Base-by-base conservation (phyloP, 2,329 filamentous ascomycete species). In the Lojkania enalia region DNA sequence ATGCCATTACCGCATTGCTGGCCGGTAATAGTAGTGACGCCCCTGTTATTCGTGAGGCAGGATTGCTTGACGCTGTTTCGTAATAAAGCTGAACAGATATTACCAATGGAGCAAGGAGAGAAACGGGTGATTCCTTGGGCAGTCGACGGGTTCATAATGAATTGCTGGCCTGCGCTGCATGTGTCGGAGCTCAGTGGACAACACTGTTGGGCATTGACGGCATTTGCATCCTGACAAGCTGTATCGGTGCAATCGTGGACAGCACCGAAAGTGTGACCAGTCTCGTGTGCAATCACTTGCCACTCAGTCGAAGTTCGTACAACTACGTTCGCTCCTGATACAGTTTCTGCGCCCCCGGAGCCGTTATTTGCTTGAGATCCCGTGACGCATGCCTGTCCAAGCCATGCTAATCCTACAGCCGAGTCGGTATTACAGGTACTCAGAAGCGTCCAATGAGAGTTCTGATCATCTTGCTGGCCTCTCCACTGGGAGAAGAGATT, bases 131-230 rank as follows among this genome's bases (percentile, higher is more conserved):
- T 89, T 44, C 82, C 81, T 6, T 76, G 67, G 11, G 79, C 81
- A 1, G 92, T 94, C 9, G 88, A 94, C 0, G 94, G 94, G 66
- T 97, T 97, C 94, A 99, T 99, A 70, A 99, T 90, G 72, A 84
- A 99, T 48, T 79, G 71, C n/a, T 82, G 85, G 31, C 78, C 74
- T 16, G 94, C 94, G 68, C 95, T 77, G 68, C 94, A 99, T 0
- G 74, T 77, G 31, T 50, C 67, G 6, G 74, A 61, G 56, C 78
- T 87, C 5, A 96, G 75, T 0, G 91, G 94, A 59, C 94, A 99
- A 70, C 94, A 99, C 63, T 84, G 80, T 31, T 84, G 82, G 1
- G 81, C 74, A 42, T 71, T 76, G 52, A 84, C 78, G 1, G 73
- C 71, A 27, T 82, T 81, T 15, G 81, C 77, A 47, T 88, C 78